Base-by-base conservation (phyloP, 179 eudicot species). In the Kewa caespitosa region DNA sequence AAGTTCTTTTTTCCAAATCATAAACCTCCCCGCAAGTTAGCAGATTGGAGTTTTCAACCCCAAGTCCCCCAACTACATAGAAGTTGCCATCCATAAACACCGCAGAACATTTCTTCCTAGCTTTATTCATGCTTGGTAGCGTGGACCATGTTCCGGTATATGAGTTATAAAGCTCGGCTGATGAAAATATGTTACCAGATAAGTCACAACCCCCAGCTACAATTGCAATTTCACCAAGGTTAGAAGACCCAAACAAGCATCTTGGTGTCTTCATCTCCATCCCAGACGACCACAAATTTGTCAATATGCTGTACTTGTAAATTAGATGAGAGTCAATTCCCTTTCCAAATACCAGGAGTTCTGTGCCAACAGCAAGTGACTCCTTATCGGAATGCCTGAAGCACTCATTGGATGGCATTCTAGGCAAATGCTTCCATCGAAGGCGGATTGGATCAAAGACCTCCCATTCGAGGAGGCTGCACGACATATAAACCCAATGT, bases 301-400 rank as follows among this genome's bases (percentile, higher is more conserved):
- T 79, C 62, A 85, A 55, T 41, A 85, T 81, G 78, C 83, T 82
- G 67, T 82, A 85, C 59, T 77, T 85, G 39, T 79, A 82, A 9
- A 82, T 78, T 5, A 82, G 64, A 50, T 82, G 87, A 38, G 83
- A 57, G 10, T 69, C 55, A 27, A 85, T 67, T 25, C 60, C 84
- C 78, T 72, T 82, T 34, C 87, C 87, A 60, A 82, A 85, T 2
- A 82, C 78, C 32, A 85, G 68, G 32, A 85, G 83, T 37, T 85
- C 83, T 1, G 87, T 82, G 38, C 87, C 87, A 43, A 85, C 87
- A 34, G 87, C 85, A 63, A 85, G 79, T 6, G 87, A 85, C 69
- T 85, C 87, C 80, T 85, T 85, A 50, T 85, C 87, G 0, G 87
- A 85, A 67, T 61, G 72, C 87, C 60, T 79, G 65, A 82, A 82